Conservation (phyloP, 148 eudicot species). For the Vaccinium vitisidaea region DNA sequence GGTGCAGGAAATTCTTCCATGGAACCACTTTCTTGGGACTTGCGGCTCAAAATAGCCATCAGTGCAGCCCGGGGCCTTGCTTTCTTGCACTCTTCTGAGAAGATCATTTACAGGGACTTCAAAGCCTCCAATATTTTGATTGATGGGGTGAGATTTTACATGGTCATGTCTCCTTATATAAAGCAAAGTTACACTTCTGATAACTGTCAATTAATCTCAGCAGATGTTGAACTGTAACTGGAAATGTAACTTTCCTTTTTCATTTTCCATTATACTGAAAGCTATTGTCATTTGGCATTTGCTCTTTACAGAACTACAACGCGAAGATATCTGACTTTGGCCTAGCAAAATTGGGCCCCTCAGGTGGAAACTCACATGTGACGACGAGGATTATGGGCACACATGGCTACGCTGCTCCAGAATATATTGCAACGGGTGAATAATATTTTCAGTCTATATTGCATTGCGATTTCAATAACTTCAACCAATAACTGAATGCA, state of each 20-base stretch:
- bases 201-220: neutral
- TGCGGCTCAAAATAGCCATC: conserved; percentile 48
- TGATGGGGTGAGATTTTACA: conserved; percentile 41
- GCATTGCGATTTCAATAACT: neutral
- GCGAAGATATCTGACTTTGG: conserved; percentile 39
- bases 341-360: conserved; percentile 20
- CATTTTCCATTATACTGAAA: conserved; percentile 1
- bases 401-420: conserved; percentile 66
- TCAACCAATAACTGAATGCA: neutral
- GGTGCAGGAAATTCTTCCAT: conserved; percentile 34
- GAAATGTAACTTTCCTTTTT: neutral
- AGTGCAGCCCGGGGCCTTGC: conserved; percentile 65
- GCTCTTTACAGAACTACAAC: conserved; percentile 34
- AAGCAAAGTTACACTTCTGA: neutral
- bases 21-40: conserved; percentile 56
- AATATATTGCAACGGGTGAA: conserved; percentile 63
- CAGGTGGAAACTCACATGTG: conserved; percentile 18
- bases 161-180: neutral
- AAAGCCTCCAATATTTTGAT: conserved; percentile 68
- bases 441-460: neutral
- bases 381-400: conserved; percentile 23
- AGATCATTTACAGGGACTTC: conserved; percentile 57
- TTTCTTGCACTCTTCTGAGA: conserved; percentile 51
- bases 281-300: neutral
- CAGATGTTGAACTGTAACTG: neutral